phyloP scores from a whole-genome alignment of 73 alveolate species.

The Uronychia binucleata region DNA sequence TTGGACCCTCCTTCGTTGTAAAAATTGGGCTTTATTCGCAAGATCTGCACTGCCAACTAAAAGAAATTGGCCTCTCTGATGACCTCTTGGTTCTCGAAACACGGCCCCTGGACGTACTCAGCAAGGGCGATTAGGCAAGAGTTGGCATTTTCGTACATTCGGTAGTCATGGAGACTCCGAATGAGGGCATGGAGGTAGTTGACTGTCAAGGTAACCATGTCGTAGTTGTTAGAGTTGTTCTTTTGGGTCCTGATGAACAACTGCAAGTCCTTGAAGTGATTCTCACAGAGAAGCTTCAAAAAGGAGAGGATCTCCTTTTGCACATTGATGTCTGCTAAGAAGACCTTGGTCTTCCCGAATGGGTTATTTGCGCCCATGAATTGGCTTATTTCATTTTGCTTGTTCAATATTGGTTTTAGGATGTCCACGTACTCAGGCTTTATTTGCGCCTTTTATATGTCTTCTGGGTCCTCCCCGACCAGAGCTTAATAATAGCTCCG shows the following conservation, averaged over 20 bases:
- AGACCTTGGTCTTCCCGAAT: constrained; percentile 22
- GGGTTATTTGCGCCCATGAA: neutral
- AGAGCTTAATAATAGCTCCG: neutral
- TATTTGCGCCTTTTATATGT: neutral
- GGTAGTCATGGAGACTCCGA: constrained; percentile 7
- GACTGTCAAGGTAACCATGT: constrained; percentile 43
- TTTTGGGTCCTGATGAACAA: constrained; percentile 11
- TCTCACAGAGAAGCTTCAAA: constrained; percentile 44
- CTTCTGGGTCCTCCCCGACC: neutral
- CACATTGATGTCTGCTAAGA: constrained; percentile 16
- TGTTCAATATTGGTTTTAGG: neutral
- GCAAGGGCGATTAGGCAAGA: constrained; percentile 35
- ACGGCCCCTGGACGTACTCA: constrained; percentile 57
- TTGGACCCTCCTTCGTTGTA: neutral
- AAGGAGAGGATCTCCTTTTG: constrained; percentile 29
- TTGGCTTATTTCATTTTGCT: neutral
- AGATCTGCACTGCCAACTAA: constrained; percentile 19
- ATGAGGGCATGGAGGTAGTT: constrained; percentile 26
- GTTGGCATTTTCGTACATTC: constrained; percentile 15
- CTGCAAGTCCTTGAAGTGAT: constrained; percentile 35
- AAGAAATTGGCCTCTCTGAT: constrained; percentile 42
- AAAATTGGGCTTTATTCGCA: constrained; percentile 25
- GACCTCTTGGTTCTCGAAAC: constrained; percentile 26
- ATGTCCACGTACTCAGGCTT: constrained; percentile 1
- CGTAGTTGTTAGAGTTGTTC: constrained; percentile 19